These are phyloP conservation scores for Skeletonema potamos DNA, from an alignment of 108 stramenopile genomes.

Conservation along the genomic window DNA sequence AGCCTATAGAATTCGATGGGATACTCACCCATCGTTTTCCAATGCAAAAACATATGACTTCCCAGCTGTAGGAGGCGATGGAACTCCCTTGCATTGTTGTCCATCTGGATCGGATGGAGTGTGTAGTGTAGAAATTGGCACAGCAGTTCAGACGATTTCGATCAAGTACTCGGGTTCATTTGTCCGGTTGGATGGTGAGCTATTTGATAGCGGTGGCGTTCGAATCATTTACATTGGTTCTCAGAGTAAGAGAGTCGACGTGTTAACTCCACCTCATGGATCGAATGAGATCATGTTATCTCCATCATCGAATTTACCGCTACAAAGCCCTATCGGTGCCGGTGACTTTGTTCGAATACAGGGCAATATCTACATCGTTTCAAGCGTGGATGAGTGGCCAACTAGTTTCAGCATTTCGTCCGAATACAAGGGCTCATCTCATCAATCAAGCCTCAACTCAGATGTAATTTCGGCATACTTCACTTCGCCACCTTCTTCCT, in stretches of 20 bases:
- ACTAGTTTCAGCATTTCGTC: conserved; percentile 28
- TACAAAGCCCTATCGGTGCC: conserved; percentile 20
- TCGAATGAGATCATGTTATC: conserved; percentile 36
- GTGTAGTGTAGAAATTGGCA: conserved; percentile 51
- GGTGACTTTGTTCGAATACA: conserved; percentile 52
- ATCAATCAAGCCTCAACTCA: neutral
- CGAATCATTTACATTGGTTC: conserved; percentile 47
- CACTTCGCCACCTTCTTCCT: conserved; percentile 48
- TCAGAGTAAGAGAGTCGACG: conserved; percentile 47
- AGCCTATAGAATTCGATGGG: conserved; percentile 49
- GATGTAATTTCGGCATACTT: conserved; percentile 34
- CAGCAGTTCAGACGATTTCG: conserved; percentile 50
- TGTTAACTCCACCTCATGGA: conserved; percentile 24
- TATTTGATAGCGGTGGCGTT: conserved; percentile 40
- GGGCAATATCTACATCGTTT: conserved; percentile 29
- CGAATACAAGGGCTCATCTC: conserved; percentile 3
- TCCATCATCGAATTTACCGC: conserved; percentile 21
- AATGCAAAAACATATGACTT: conserved; percentile 36
- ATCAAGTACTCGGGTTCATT: conserved; percentile 30
- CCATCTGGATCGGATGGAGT: conserved; percentile 22
- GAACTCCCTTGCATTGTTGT: conserved; percentile 42
- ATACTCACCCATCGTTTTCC: conserved; percentile 46
- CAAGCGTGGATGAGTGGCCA: conserved; percentile 33
- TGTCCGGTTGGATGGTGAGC: conserved; percentile 11
- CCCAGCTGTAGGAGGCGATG: conserved; percentile 43